These are phyloP conservation scores for Fraxinus albicans DNA, from an alignment of 305 asterid genomes.

Conservation along the genomic window DNA sequence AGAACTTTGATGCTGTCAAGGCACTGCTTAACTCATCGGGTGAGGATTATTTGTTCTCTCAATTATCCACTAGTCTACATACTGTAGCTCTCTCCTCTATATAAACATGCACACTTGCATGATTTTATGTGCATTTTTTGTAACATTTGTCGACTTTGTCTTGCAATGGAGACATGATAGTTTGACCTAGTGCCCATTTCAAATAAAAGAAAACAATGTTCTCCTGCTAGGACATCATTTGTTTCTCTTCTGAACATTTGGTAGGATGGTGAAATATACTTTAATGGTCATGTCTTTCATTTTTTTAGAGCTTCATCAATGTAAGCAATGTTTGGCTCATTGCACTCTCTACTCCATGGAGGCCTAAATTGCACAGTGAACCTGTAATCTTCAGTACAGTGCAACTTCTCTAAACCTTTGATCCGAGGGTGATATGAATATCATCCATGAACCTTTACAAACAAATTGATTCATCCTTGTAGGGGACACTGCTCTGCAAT, in stretches of 20 bases:
- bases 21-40: constrained; percentile 43
- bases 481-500: not conserved
- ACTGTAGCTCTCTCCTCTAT: not conserved
- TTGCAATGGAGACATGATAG: not conserved
- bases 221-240: not conserved
- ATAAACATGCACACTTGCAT: not conserved
- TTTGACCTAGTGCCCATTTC: not conserved
- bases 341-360: not conserved
- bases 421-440: not conserved
- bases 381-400: not conserved
- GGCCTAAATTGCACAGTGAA: not conserved
- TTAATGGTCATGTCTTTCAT: not conserved
- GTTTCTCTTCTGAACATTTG: not conserved
- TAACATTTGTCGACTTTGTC: not conserved
- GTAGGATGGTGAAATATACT: not conserved
- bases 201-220: not conserved
- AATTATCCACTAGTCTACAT: not conserved
- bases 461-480: not conserved
- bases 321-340: not conserved
- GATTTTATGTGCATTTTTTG: not conserved
- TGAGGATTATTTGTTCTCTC: constrained; percentile 27
- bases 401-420: not conserved
- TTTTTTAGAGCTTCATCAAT: not conserved
- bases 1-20: constrained; percentile 54
- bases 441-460: not conserved